phyloP scores from a whole-genome alignment of 148 eudicot genomes.

The Amaranthus cruentus region DNA sequence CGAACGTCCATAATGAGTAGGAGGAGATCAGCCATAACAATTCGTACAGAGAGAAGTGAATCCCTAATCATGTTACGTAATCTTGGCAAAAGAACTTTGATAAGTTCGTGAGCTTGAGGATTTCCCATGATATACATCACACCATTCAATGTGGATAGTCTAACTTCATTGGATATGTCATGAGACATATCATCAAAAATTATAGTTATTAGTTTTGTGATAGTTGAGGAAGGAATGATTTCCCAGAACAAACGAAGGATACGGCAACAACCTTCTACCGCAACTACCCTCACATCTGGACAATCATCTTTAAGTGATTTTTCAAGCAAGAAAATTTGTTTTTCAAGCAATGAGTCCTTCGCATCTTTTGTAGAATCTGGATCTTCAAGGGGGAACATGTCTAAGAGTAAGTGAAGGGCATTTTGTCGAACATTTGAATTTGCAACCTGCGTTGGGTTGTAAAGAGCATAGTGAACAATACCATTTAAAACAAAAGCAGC shows the following conservation, averaged over 20 bases:
- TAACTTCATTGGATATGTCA: slow-evolving; percentile 66
- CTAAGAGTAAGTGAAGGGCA: slow-evolving; percentile 82
- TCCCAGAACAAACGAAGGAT: slow-evolving; percentile 89
- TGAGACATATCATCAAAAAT: slow-evolving; percentile 70
- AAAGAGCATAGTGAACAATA: neutral
- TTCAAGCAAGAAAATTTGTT: slow-evolving; percentile 78
- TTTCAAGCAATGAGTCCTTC: slow-evolving; percentile 69
- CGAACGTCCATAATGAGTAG: slow-evolving; percentile 57
- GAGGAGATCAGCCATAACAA: slow-evolving; percentile 70
- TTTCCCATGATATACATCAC: slow-evolving; percentile 78
- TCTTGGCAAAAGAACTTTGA: slow-evolving; percentile 88
- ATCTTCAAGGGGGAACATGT: slow-evolving; percentile 93
- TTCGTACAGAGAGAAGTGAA: slow-evolving; percentile 52
- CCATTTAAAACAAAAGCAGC: neutral
- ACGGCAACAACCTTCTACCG: slow-evolving; percentile 94
- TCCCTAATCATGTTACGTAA: slow-evolving; percentile 62
- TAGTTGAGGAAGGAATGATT: slow-evolving; percentile 74
- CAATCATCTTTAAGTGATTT: slow-evolving; percentile 79
- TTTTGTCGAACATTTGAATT: slow-evolving; percentile 98
- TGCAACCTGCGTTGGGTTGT: slow-evolving; percentile 54
- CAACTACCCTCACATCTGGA: slow-evolving; percentile 79
- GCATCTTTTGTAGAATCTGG: slow-evolving; percentile 85
- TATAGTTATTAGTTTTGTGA: slow-evolving; percentile 67
- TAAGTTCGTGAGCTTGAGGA: slow-evolving; percentile 89
- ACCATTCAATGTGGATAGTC: slow-evolving; percentile 83